Evolutionary conservation across 371 early-diverging fungal species (phyloP).

Genomic region (Rhizopus delemar): DNA sequence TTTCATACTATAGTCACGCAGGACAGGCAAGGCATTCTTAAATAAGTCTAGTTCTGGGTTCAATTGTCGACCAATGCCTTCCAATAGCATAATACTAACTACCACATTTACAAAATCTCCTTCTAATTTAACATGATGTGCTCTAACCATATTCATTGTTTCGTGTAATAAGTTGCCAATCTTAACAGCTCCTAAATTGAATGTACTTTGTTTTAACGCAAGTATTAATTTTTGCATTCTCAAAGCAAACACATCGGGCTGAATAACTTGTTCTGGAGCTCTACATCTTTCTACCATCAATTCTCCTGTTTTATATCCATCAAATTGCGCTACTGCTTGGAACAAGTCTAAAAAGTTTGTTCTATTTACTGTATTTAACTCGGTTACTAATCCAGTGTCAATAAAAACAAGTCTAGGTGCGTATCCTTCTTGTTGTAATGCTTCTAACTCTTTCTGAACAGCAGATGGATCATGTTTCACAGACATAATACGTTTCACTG

Average conservation of each 20-base stretch:
- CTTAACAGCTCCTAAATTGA: slow-evolving; percentile 77
- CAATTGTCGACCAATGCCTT: slow-evolving; percentile 91
- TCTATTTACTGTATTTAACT: slow-evolving; percentile 70
- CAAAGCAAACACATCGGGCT: slow-evolving; percentile 75
- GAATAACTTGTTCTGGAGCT: slow-evolving; percentile 71
- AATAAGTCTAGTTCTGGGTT: slow-evolving; percentile 92
- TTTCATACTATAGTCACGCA: slow-evolving; percentile 66
- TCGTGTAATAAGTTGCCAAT: slow-evolving; percentile 76
- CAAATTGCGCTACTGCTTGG: slow-evolving; percentile 80
- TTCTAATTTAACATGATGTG: slow-evolving; percentile 90
- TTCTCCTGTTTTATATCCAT: slow-evolving; percentile 78
- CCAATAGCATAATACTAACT: slow-evolving; percentile 86
- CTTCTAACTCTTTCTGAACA: slow-evolving; percentile 53
- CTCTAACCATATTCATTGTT: slow-evolving; percentile 83
- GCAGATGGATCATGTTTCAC: slow-evolving; percentile 38
- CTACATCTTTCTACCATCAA: slow-evolving; percentile 89
- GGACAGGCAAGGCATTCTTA: slow-evolving; percentile 77
- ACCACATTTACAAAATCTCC: slow-evolving; percentile 93
- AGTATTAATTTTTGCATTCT: slow-evolving; percentile 78
- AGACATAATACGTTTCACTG: slow-evolving; percentile 36
- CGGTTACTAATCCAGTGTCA: slow-evolving; percentile 88
- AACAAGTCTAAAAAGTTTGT: slow-evolving; percentile 90
- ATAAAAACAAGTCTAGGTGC: slow-evolving; percentile 80
- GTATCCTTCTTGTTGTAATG: slow-evolving; percentile 67
- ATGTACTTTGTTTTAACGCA: slow-evolving; percentile 66